phyloP scores from a whole-genome alignment of 208 protist genomes.

The Crithidia fasciculata region DNA sequence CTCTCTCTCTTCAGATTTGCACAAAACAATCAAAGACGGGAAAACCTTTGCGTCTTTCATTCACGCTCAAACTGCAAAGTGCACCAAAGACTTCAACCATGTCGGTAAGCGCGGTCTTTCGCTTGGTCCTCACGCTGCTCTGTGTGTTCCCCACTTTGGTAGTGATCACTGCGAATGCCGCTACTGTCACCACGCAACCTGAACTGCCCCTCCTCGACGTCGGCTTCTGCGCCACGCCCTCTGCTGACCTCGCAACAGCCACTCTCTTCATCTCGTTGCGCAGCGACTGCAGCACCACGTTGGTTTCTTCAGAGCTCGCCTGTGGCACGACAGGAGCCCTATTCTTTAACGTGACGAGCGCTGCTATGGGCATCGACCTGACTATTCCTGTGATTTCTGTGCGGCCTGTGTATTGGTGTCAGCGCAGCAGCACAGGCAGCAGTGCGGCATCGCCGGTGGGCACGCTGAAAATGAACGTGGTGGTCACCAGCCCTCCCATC shows the following conservation, averaged over 20 bases:
- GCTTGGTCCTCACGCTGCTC: neutral
- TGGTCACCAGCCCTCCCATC: slow-evolving; percentile 2
- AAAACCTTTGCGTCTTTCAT: neutral
- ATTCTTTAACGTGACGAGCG: slow-evolving; percentile 8
- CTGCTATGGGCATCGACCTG: neutral
- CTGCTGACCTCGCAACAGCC: neutral
- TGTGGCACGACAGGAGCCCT: neutral
- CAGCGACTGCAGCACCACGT: neutral
- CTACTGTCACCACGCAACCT: slow-evolving; percentile 6
- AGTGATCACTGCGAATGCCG: neutral
- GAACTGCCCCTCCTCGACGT: slow-evolving; percentile 21
- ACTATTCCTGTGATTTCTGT: neutral
- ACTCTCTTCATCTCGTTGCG: slow-evolving; percentile 2
- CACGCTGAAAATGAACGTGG: slow-evolving; percentile 13
- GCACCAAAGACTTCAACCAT: neutral
- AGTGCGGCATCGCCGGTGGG: neutral
- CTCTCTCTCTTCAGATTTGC: too few relatives aligned
- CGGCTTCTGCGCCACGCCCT: slow-evolving; percentile 8
- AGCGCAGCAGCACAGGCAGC: neutral
- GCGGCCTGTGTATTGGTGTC: slow-evolving; percentile 5
- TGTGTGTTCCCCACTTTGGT: neutral
- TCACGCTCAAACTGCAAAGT: neutral
- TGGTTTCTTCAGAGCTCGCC: neutral
- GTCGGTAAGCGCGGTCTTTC: neutral
- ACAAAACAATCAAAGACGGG: too few relatives aligned